Conservation (phyloP, 1,284 basidiomycete species). For the Fomes fomentarius region DNA sequence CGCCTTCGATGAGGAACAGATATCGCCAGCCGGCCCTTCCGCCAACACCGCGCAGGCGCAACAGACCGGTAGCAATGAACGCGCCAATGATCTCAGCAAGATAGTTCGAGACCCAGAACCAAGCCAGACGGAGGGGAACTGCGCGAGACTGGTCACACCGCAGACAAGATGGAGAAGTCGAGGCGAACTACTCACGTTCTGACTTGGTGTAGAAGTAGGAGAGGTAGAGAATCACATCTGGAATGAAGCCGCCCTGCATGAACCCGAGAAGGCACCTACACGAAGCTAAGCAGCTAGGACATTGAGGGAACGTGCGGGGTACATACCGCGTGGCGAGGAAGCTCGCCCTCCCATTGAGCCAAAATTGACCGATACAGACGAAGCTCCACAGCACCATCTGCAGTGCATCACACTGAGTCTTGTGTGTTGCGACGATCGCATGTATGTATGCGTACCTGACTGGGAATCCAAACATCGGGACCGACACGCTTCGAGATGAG, state of each 20-base stretch:
- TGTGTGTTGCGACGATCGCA: not conserved
- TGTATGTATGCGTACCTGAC: constrained; percentile 46
- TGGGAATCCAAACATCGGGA: constrained; percentile 74
- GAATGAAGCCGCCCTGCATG: constrained; percentile 67
- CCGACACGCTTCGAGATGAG: constrained; percentile 72
- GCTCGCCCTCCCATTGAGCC: constrained; percentile 55
- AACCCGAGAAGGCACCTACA: constrained; percentile 41
- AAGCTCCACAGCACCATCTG: constrained; percentile 60
- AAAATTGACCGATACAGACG: constrained; percentile 65
- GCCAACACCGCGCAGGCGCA: constrained; percentile 59
- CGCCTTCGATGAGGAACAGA: constrained; percentile 57
- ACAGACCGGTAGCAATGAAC: constrained; percentile 67
- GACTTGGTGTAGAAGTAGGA: constrained; percentile 74
- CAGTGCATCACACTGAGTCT: not conserved
- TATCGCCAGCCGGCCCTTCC: constrained; percentile 65
- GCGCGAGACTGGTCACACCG: not conserved
- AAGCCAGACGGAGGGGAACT: constrained; percentile 65
- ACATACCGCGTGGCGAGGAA: constrained; percentile 47
- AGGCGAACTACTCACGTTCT: constrained; percentile 39
- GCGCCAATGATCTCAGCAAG: constrained; percentile 54
- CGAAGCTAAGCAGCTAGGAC: constrained; percentile 20
- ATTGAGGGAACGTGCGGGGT: constrained; percentile 38
- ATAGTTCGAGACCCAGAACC: constrained; percentile 70
- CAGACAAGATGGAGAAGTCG: not conserved
- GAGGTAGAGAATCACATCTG: constrained; percentile 67